Conservation (phyloP, 1,284 basidiomycete genomes). For the Leccinum griseonigrum region DNA sequence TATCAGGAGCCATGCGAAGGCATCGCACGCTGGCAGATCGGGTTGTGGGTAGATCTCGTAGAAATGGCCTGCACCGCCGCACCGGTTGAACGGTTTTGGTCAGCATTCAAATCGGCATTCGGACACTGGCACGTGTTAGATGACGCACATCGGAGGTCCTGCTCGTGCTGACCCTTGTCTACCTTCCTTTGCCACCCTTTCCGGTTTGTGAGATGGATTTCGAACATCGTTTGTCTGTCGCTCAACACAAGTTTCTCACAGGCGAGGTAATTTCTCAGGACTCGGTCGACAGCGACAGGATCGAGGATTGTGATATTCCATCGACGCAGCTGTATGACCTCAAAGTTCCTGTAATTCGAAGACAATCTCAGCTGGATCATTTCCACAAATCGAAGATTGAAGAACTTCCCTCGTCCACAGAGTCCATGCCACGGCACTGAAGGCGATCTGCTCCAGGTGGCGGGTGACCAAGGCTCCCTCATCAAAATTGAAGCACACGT, state of each 20-base stretch:
- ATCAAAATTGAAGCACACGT: no score
- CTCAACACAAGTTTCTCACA: neutral
- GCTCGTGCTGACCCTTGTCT: conserved; percentile 3
- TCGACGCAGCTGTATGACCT: neutral
- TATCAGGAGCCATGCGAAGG: conserved; percentile 24
- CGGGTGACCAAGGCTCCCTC: neutral
- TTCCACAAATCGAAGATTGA: neutral
- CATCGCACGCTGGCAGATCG: conserved; percentile 25
- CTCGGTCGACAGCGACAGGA: neutral
- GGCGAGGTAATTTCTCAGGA: conserved; percentile 5
- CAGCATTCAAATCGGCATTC: no score
- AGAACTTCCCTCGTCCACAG: neutral
- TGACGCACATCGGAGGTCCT: conserved; percentile 5
- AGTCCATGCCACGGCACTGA: neutral
- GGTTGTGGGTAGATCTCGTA: conserved; percentile 33
- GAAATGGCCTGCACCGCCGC: conserved; percentile 16
- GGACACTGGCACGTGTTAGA: no score
- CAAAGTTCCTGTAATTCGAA: neutral
- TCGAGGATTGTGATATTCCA: neutral
- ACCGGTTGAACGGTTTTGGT: neutral
- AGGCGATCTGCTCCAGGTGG: neutral
- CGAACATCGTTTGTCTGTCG: neutral
- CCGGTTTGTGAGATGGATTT: conserved; percentile 4
- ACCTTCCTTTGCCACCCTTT: conserved; percentile 15
- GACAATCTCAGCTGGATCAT: no score